Evolutionary conservation across 768 basidiomycete genomes (phyloP), one percentile per base, ranked within the genome.

Genomic region (Hypsizygus marmoreus): DNA sequence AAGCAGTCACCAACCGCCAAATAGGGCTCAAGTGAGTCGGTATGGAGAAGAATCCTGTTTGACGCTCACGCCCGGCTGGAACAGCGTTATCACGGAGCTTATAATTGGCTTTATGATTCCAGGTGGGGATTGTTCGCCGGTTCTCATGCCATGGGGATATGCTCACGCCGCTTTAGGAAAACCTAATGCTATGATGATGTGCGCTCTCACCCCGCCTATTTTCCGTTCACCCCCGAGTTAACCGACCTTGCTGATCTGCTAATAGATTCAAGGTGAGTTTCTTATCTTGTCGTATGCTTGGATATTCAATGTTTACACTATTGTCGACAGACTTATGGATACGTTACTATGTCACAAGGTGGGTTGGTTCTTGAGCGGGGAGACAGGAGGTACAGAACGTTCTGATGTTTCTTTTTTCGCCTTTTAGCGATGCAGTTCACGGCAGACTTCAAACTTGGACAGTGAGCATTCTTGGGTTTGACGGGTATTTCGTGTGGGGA

Each of bases 1-100:
- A 88, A 55, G 86, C 87, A 1, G 80, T 89, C 52, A 91, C 88
- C 23, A 91, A 91, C 62, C 82, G 86, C 56, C 84, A 88, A 63
- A 73, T 89, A 43, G 86, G 58, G 28, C 61, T 76, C 38, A 76
- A 76, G 75, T 76, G 36, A 43, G 70, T 45, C 16, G 19, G 14
- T 16, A 10, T 19, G 9, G 3, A 20, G 6, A 1, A 28, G 10
- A 19, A 29, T 32, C 9, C 36, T n/a, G 9, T 17, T 22, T 43
- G 40, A 39, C 43, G 25, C 33, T 23, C 28, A 20, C 19, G 17
- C 8, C 8, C 25, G 16, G 29, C 11, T 28, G 11, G 46, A 38
- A 9, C 20, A 81, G 77, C 58, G 86, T 89, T 22, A 78, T 90
- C 49, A 84, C 86, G 2, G 88, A 91, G 59, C 70, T 89, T 22